Conservation (phyloP, 2,329 filamentous ascomycete species). For the Aspergillus sp. region DNA sequence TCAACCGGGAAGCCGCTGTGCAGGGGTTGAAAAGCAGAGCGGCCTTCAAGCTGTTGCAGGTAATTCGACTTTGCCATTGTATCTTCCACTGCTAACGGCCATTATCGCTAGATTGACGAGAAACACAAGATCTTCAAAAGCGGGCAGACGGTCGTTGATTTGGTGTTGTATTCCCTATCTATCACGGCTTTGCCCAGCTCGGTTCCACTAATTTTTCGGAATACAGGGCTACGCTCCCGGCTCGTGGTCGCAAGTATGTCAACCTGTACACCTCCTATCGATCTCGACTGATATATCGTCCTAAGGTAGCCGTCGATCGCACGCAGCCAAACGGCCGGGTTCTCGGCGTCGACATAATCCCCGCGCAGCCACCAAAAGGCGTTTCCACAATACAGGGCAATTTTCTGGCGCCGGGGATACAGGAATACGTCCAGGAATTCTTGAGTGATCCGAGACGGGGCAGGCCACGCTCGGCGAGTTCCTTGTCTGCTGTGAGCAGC, state of each 20-base stretch:
- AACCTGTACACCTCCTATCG: background rate
- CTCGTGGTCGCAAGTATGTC: slow-evolving; percentile 49
- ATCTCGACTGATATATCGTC: slow-evolving; percentile 3
- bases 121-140: slow-evolving; percentile 69
- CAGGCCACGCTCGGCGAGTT: slow-evolving; percentile 33
- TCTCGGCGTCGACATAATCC: slow-evolving; percentile 88
- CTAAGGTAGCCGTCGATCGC: slow-evolving; percentile 67
- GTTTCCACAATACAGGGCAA: slow-evolving; percentile 95
- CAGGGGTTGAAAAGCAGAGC: slow-evolving; percentile 79
- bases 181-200: background rate
- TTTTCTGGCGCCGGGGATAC: slow-evolving; percentile 69
- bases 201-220: background rate
- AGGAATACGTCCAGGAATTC: slow-evolving; percentile 65
- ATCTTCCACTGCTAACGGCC: background rate
- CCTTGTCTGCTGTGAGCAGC: slow-evolving; percentile 1
- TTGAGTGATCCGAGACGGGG: slow-evolving; percentile 56
- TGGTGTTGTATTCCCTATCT: slow-evolving; percentile 44
- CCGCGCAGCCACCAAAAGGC: slow-evolving; percentile 78
- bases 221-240: slow-evolving; percentile 43
- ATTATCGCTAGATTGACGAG: slow-evolving; percentile 58
- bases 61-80: slow-evolving; percentile 26
- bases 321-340: slow-evolving; percentile 70
- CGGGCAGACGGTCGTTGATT: slow-evolving; percentile 80
- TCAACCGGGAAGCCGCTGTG: slow-evolving; percentile 64
- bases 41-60: slow-evolving; percentile 86